phyloP scores from a whole-genome alignment of 2,329 filamentous ascomycete genomes.

The Neopestalotiopsis clavispora region DNA sequence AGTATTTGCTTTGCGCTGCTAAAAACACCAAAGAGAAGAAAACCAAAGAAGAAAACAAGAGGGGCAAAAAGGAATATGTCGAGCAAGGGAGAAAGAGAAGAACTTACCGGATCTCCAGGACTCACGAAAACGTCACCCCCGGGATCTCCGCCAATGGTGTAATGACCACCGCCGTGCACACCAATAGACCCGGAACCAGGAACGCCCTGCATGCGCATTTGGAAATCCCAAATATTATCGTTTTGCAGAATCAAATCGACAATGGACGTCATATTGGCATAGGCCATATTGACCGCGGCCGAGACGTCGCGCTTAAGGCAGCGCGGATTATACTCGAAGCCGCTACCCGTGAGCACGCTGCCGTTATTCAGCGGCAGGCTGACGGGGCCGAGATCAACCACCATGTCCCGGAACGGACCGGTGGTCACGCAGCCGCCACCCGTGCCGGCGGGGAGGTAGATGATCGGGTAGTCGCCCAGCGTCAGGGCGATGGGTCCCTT shows the following conservation, averaged over 20 bases:
- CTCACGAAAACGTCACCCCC: slow-evolving; percentile 8
- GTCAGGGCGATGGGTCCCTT: slow-evolving; percentile 22
- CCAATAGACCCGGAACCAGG: slow-evolving; percentile 31
- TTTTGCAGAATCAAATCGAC: slow-evolving; percentile 22
- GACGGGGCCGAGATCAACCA: slow-evolving; percentile 36
- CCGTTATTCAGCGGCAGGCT: slow-evolving; percentile 25
- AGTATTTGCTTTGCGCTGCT: no score
- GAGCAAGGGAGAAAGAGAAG: no score
- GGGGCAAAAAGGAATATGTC: no score
- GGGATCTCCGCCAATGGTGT: slow-evolving; percentile 33
- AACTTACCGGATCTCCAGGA: slow-evolving; percentile 8
- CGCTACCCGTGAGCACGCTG: slow-evolving; percentile 20
- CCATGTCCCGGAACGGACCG: slow-evolving; percentile 44
- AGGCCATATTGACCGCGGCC: slow-evolving; percentile 27
- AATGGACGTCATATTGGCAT: slow-evolving; percentile 34
- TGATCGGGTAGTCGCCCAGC: slow-evolving; percentile 13
- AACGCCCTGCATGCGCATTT: slow-evolving; percentile 41
- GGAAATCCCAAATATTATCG: slow-evolving; percentile 37
- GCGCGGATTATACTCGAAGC: slow-evolving; percentile 39
- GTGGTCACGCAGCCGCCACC: slow-evolving; percentile 55
- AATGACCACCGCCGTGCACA: slow-evolving; percentile 34
- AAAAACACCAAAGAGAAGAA: no score
- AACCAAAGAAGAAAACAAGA: no score
- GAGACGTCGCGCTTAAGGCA: slow-evolving; percentile 34
- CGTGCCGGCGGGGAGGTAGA: slow-evolving; percentile 43